Evolutionary conservation across 2,329 filamentous ascomycete species (phyloP).

Genomic region (Cladobotryum mycophilum): DNA sequence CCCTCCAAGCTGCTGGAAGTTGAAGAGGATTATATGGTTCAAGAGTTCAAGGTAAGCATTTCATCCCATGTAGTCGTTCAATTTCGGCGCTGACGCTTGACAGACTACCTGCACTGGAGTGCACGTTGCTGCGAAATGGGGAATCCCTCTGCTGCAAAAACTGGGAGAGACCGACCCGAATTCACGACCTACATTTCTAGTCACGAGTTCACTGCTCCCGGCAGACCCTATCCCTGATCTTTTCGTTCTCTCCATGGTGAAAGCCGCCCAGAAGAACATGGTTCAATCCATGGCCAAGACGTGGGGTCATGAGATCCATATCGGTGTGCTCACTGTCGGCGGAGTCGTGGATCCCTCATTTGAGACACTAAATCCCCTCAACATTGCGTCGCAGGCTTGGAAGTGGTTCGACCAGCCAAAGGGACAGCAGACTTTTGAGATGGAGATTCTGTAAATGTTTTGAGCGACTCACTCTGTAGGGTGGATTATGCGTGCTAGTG

Average conservation of each 20-base stretch:
- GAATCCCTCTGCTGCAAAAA: conserved; percentile 35
- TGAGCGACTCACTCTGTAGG: too few species aligned
- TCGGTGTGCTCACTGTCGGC: conserved; percentile 40
- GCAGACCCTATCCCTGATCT: conserved; percentile 39
- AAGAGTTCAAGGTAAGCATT: conserved; percentile 40
- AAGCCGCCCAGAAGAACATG: conserved; percentile 46
- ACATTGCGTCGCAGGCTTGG: conserved; percentile 15
- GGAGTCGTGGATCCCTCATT: conserved; percentile 23
- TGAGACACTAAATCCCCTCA: conserved; percentile 12
- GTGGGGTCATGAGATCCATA: conserved; percentile 33
- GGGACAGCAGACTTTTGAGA: not conserved
- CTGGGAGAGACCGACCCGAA: conserved; percentile 23
- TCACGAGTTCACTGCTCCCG: conserved; percentile 43
- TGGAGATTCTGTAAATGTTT: too few species aligned
- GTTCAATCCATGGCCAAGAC: conserved; percentile 39
- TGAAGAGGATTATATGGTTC: conserved; percentile 37
- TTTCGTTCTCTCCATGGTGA: conserved; percentile 43
- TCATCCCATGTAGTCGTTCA: not conserved
- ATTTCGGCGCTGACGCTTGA: not conserved
- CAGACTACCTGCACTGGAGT: conserved; percentile 42
- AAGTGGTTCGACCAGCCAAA: conserved; percentile 14
- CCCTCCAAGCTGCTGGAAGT: conserved; percentile 36
- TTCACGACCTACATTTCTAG: conserved; percentile 39
- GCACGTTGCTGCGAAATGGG: conserved; percentile 41
- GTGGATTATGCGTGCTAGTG: too few species aligned